Evolutionary conservation across 768 basidiomycete species (phyloP), one percentile per base, ranked within the genome.

Genomic region (Lyophyllum shimeji): DNA sequence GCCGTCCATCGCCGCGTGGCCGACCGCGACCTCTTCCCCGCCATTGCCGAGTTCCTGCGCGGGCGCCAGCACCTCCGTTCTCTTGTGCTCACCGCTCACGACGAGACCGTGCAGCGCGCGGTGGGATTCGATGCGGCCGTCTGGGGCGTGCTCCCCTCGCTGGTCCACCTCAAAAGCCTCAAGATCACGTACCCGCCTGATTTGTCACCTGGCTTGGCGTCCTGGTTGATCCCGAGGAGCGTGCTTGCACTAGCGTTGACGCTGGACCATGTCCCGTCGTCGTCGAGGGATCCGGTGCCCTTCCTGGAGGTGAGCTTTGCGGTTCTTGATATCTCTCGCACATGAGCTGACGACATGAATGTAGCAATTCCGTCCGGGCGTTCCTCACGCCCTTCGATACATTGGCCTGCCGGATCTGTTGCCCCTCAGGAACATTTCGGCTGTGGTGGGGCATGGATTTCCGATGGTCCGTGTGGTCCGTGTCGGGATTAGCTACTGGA

Each of bases 111-210:
- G 20, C 80, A 82, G 60, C 74, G 73, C 57, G 73, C 77, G 7
- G 75, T 85, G 9, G 88, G 88, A 24, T 89, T 86, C 60, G 84
- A 88, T 58, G 84, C 87, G 0, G 80, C 83, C 0, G 75, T 83
- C 7, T 89, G 86, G 87, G 87, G 87, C 9, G 82, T 89, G 7
- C 71, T 90, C 9, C 87, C 87, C 0, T 78, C 78, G 5, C 68
- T 90, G 23, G 67, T 71, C 17, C 74, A 74, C 12, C 66, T 90
- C 49, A 76, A 69, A n/a, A 77, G 75, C 37, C 65, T 90, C 53
- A 77, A 74, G 50, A 85, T 88, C 52, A 82, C 82, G 4, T 82
- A 88, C 62, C 87, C 88, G 1, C 71, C 74, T 57, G 87, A 88
- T 65, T 68, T 89, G 37, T 77, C 84, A 0, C 77, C 85, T 0